Evolutionary conservation across 1,284 basidiomycete species (phyloP).

Genomic region (Ustilago cynodontis): DNA sequence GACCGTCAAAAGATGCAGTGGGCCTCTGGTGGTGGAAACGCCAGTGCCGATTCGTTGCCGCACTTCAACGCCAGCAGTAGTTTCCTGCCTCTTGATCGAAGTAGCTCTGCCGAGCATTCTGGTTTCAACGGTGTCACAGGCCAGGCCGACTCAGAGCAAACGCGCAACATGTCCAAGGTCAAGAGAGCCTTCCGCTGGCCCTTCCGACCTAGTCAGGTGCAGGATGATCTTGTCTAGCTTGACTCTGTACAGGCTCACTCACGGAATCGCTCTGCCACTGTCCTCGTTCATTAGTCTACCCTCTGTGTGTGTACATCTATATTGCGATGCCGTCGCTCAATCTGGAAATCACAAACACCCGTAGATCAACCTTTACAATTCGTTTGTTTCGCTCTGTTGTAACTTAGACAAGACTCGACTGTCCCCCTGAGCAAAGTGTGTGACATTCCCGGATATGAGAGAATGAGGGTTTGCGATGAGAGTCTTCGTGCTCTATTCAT

Average conservation of each 20-base stretch:
- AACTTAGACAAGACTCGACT: neutral
- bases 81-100: slow-evolving; percentile 46
- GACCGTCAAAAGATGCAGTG: slow-evolving; percentile 27
- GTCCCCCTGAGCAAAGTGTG: too few relatives aligned
- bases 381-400: neutral
- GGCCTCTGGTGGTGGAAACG: slow-evolving; percentile 31
- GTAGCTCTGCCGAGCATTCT: slow-evolving; percentile 35
- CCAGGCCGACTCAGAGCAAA: slow-evolving; percentile 24
- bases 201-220: slow-evolving; percentile 47
- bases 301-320: slow-evolving; percentile 10
- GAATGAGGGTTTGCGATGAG: too few relatives aligned
- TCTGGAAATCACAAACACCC: slow-evolving; percentile 13
- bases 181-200: slow-evolving; percentile 56
- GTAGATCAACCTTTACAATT: neutral
- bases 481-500: too few relatives aligned
- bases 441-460: too few relatives aligned
- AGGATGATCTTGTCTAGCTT: slow-evolving; percentile 37
- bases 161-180: slow-evolving; percentile 45
- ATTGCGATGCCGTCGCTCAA: slow-evolving; percentile 4
- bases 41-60: slow-evolving; percentile 47
- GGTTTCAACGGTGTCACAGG: slow-evolving; percentile 2
- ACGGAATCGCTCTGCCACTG: neutral
- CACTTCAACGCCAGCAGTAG: slow-evolving; percentile 33
- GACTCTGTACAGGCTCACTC: neutral
- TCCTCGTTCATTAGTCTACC: neutral